Evolutionary conservation across 1,284 basidiomycete species (phyloP), one percentile per base, ranked within the genome.

Genomic region (Schizophyllum amplum): DNA sequence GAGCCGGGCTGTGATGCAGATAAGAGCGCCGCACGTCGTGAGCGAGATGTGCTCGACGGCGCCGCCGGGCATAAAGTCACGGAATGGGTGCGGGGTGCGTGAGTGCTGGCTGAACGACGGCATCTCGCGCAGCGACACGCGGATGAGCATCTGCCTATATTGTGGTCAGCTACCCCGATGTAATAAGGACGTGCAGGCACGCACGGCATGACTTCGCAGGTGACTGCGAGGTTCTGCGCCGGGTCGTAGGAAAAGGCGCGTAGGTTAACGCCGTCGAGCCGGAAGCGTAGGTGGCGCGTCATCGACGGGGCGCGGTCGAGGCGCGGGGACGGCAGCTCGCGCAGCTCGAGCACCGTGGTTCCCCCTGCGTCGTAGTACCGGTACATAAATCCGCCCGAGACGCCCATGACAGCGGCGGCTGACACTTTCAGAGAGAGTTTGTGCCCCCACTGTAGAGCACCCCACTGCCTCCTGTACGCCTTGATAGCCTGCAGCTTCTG

Each of bases 361-460:
- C 33, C 33, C 13, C 33, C 33, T 9, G 33, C 33, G 33, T 9
- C 33, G 33, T 42, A 42, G 33, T 42, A 42, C 33, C 33, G 33
- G 17, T 42, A 17, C 7, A 42, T 3, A 42, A 72, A 82, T 55
- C 84, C 87, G 59, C 72, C 81, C 42, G 83, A 92, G 60, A 83
- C 86, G 60, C 74, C 79, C 53, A 82, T 98, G 61, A 90, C 94
- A 59, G 95, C 98, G 63, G 78, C 98, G 58, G 96, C 96, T 68
- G 96, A 96, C 51, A 42, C 13, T 17, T 42, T 42, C 33, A 42
- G 3, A 13, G 11, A 17, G 7, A 42, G 17, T 17, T 42, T 42
- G 33, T 42, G 33, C 13, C 33, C 33, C 33, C 33, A 42, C 7
- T 42, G 33, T 13, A 42, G 33, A 42, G 13, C 17, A 42, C 33